Base-by-base conservation (phyloP, 306 rosid genomes). In the Delonix regia region DNA sequence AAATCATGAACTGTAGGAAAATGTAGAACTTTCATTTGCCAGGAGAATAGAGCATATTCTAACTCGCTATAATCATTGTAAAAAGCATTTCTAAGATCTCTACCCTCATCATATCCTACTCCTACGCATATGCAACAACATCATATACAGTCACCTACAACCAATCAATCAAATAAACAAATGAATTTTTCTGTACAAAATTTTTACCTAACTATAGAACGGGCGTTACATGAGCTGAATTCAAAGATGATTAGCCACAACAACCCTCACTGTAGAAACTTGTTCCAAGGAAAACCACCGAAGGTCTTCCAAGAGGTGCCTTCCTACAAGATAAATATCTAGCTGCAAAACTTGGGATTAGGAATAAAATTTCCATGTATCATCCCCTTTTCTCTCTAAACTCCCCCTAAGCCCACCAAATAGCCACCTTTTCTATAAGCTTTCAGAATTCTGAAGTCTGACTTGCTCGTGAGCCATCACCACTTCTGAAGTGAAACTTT, bases 381-480 rank as follows among this genome's bases (percentile, higher is more conserved):
- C 13, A 45, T 44, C 34, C 15, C 47, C 47, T 60, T 9, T 48
- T 39, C 77, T 15, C 71, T 59, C 49, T 22, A 68, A 75, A 75
- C 60, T 72, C 69, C 74, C 75, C 56, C 70, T 28, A 84, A 74
- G 78, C 71, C 64, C 81, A 64, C 39, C 70, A 70, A 53, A 70
- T 53, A 13, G 41, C 53, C 21, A 16, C 76, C 70, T 65, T 67
- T 65, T 34, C 79, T 79, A 79, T 1, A 79, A 71, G 68, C 61
- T 83, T 25, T 44, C 82, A 2, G 82, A 47, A 19, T 74, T 83
- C 80, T 78, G 66, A 79, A 93, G 85, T 83, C 99, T 88, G 71
- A 96, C 97, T 75, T 90, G 92, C 78, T 91, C 98, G 1, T 96
- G 94, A 78, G 90, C 98, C 66, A 85, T 90, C 86, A 90, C 85